Conservation (phyloP, 306 rosid species). For the Cucurbita ficifolia region DNA sequence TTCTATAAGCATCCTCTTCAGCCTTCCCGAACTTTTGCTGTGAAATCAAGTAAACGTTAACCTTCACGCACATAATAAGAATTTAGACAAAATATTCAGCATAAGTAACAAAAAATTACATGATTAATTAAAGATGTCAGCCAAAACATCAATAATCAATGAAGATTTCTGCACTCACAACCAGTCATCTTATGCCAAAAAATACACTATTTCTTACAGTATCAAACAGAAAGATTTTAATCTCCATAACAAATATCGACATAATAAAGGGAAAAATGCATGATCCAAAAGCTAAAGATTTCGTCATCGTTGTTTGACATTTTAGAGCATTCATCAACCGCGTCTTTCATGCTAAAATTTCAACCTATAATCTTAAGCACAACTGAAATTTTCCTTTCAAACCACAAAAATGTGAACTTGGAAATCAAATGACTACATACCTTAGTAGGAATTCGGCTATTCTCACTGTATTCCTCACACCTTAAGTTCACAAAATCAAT, state of each 20-base stretch:
- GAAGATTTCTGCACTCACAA: neutral
- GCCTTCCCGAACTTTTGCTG: conserved; percentile 89
- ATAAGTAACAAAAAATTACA: neutral
- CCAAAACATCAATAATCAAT: neutral
- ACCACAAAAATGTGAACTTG: neutral
- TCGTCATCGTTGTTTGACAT: neutral
- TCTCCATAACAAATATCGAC: neutral
- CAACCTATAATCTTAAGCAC: neutral
- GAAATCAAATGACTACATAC: conserved; percentile 13
- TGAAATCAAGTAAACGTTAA: neutral
- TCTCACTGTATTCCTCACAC: conserved; percentile 74
- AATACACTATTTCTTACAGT: neutral
- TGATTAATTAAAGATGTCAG: neutral
- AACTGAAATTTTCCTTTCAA: neutral
- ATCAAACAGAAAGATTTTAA: neutral
- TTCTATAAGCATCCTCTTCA: conserved; percentile 86
- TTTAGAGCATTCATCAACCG: neutral
- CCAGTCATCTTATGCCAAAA: neutral
- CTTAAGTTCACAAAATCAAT: conserved; percentile 87
- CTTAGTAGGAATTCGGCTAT: conserved; percentile 85
- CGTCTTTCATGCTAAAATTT: neutral
- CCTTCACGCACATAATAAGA: neutral
- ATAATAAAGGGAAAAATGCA: neutral
- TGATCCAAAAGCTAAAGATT: neutral
- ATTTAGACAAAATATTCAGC: neutral